Evolutionary conservation across 2,329 filamentous ascomycete genomes (phyloP).

Genomic region (Coniochaeta sp.): DNA sequence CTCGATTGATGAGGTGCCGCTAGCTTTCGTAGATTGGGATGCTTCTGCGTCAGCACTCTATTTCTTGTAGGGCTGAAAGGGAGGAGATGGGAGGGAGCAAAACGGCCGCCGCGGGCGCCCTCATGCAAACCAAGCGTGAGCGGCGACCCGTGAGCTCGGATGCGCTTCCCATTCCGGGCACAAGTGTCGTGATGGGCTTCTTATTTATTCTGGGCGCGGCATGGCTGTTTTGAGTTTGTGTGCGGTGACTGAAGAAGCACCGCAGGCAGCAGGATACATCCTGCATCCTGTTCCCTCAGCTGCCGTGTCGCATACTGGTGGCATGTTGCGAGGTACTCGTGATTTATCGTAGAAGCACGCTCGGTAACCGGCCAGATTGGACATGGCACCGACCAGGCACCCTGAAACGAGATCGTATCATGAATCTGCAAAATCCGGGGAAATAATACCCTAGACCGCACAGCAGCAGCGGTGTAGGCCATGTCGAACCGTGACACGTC

Average conservation of each 20-base stretch:
- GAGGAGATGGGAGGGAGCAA: too few relatives aligned
- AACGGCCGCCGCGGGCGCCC: background rate
- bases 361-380: too few relatives aligned
- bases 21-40: background rate
- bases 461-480: background rate
- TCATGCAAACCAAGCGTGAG: too few relatives aligned
- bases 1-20: background rate
- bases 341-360: too few relatives aligned
- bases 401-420: background rate
- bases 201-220: too few relatives aligned
- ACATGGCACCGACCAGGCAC: background rate
- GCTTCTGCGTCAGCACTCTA: conserved; percentile 1
- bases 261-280: background rate
- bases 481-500: background rate
- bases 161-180: too few relatives aligned
- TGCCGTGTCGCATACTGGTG: background rate
- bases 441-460: background rate
- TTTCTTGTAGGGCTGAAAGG: background rate
- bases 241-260: background rate
- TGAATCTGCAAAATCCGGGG: background rate
- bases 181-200: too few relatives aligned
- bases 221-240: too few relatives aligned
- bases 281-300: background rate
- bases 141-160: too few relatives aligned
- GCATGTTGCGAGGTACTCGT: too few relatives aligned